A percentile compares a stretch with the other conserved stretches of the same genome.
phyloP scores from a whole-genome alignment of 345 rosid species.

The Cardamine occulta region DNA sequence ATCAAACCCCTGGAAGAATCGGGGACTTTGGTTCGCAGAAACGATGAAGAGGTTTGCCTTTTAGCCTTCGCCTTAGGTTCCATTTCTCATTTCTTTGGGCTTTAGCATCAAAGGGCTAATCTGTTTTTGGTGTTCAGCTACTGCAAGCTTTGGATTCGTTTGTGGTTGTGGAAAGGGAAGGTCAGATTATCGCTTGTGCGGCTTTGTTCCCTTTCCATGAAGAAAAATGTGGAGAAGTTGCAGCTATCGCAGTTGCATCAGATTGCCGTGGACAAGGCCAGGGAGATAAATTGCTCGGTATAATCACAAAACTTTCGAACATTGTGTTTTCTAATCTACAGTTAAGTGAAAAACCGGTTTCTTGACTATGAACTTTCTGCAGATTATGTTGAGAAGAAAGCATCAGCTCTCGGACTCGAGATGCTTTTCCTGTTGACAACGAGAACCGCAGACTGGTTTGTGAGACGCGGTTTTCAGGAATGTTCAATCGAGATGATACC shows the following conservation, averaged over 20 bases:
- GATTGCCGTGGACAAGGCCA: slow-evolving; percentile 98
- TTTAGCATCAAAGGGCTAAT: not conserved
- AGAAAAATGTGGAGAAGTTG: slow-evolving; percentile 91
- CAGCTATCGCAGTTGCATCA: slow-evolving; percentile 88
- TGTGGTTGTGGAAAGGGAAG: slow-evolving; percentile 86
- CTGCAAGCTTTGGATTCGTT: slow-evolving; percentile 66
- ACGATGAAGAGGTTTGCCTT: slow-evolving; percentile 73
- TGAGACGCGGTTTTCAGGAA: slow-evolving; percentile 78
- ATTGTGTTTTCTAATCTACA: not conserved
- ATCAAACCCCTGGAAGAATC: slow-evolving; percentile 76
- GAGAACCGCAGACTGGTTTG: slow-evolving; percentile 92
- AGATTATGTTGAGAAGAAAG: slow-evolving; percentile 94
- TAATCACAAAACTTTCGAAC: slow-evolving; percentile 2
- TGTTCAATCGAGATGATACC: slow-evolving; percentile 78
- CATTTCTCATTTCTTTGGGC: not conserved
- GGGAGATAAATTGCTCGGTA: slow-evolving; percentile 96
- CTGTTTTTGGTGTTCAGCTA: slow-evolving; percentile 50
- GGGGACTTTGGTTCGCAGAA: slow-evolving; percentile 67
- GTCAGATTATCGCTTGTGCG: slow-evolving; percentile 91
- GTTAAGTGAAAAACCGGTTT: not conserved
- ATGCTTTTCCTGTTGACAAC: slow-evolving; percentile 85
- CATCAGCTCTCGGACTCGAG: slow-evolving; percentile 68
- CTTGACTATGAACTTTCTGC: slow-evolving; percentile 24
- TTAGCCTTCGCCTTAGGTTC: not conserved
- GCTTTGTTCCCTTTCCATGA: slow-evolving; percentile 84